These are phyloP conservation scores for Striga hermonthica DNA, from an alignment of 305 asterid species.

Conservation along the genomic window DNA sequence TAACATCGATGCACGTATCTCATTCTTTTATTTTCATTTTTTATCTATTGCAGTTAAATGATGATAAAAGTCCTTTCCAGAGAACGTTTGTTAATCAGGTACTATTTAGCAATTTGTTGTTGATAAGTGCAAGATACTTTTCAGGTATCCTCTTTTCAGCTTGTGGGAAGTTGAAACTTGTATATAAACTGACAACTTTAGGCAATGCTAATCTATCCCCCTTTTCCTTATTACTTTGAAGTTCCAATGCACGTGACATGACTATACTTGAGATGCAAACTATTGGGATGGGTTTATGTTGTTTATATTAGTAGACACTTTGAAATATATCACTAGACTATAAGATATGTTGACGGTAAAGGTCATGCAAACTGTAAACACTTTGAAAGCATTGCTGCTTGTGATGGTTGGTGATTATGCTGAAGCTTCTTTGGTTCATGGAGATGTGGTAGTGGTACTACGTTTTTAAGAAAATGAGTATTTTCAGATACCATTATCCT, in stretches of 20 bases:
- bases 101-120: slow-evolving; percentile 32
- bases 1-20: slow-evolving; percentile 31
- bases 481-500: too few relatives aligned
- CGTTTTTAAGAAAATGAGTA: too few relatives aligned
- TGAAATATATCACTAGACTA: slow-evolving; percentile 12
- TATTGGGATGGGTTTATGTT: not conserved
- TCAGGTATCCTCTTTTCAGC: slow-evolving; percentile 15
- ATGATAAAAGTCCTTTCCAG: slow-evolving; percentile 88
- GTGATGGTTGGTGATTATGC: not conserved
- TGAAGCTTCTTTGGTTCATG: not conserved
- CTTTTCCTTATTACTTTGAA: not conserved
- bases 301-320: not conserved
- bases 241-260: slow-evolving; percentile 21
- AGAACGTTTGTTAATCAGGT: slow-evolving; percentile 96
- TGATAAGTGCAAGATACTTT: slow-evolving; percentile 14
- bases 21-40: slow-evolving; percentile 17
- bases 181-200: slow-evolving; percentile 20
- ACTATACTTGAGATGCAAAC: slow-evolving; percentile 17
- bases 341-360: not conserved
- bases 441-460: not conserved
- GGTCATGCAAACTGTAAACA: not conserved
- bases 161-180: slow-evolving; percentile 20
- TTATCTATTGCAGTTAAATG: slow-evolving; percentile 66
- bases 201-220: slow-evolving; percentile 16
- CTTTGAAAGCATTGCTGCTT: too few relatives aligned